Conservation (phyloP, 768 basidiomycete species). For the Suillus bovinus region DNA sequence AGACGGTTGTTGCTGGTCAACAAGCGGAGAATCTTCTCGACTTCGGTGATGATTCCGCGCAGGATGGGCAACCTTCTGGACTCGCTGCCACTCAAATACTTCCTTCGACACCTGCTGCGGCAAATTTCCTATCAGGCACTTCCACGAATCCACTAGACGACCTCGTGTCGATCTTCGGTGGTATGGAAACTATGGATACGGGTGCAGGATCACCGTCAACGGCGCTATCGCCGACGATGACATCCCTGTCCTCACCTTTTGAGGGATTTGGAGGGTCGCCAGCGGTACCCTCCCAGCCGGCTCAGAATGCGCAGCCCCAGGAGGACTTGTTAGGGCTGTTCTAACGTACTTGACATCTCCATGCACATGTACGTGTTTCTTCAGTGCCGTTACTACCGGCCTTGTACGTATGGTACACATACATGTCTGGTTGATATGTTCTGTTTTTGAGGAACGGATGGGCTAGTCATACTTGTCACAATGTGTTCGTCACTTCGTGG, state of each 20-base stretch:
- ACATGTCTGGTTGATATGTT: not conserved
- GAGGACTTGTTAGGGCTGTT: slow-evolving; percentile 61
- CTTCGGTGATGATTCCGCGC: slow-evolving; percentile 73
- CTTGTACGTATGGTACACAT: not conserved
- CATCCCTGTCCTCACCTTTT: slow-evolving; percentile 17
- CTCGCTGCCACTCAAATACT: slow-evolving; percentile 78
- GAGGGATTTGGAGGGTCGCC: slow-evolving; percentile 21
- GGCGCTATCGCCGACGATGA: slow-evolving; percentile 13
- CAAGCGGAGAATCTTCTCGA: slow-evolving; percentile 95
- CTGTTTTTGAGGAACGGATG: not conserved
- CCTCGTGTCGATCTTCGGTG: slow-evolving; percentile 89
- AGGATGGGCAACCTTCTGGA: slow-evolving; percentile 68
- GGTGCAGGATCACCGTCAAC: slow-evolving; percentile 17
- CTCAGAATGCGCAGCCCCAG: slow-evolving; percentile 34
- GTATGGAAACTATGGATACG: slow-evolving; percentile 34
- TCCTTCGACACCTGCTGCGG: slow-evolving; percentile 70
- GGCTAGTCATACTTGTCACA: not conserved
- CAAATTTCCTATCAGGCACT: slow-evolving; percentile 72
- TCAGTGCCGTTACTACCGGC: not conserved
- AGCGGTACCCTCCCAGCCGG: slow-evolving; percentile 10
- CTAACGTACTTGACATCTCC: slow-evolving; percentile 23
- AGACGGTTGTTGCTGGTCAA: slow-evolving; percentile 88
- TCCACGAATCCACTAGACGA: slow-evolving; percentile 92
- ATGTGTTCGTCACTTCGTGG: not conserved
- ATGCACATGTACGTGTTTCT: not conserved